Percentiles rank a stretch among this genome's conserved stretches.
Evolutionary conservation across 305 asterid genomes (phyloP).

Genomic region (Fraxinus angustifolia): DNA sequence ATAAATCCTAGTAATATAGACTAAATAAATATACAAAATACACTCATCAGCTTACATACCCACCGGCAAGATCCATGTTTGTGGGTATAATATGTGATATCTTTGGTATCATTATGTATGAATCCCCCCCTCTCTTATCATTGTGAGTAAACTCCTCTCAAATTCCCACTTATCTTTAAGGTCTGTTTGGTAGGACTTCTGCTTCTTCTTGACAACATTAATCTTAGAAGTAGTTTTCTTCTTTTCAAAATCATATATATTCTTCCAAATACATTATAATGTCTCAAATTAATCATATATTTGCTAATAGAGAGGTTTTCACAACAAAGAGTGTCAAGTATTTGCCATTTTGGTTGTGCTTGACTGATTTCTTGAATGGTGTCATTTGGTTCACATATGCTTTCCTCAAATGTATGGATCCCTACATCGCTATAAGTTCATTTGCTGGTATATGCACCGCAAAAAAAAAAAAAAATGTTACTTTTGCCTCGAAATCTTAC

Average conservation of each 20-base stretch:
- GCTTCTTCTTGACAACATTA: too few species aligned
- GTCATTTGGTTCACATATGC: slow-evolving; percentile 48
- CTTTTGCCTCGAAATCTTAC: too few species aligned
- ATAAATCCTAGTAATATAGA: too few species aligned
- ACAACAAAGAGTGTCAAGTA: slow-evolving; percentile 48
- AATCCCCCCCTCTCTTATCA: slow-evolving; percentile 55
- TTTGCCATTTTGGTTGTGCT: slow-evolving; percentile 51
- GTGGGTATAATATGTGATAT: slow-evolving; percentile 38
- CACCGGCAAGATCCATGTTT: slow-evolving; percentile 38
- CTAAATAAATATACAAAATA: too few species aligned
- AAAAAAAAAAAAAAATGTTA: too few species aligned
- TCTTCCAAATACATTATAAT: too few species aligned
- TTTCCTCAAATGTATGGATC: slow-evolving; percentile 40
- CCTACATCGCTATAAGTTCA: slow-evolving; percentile 39
- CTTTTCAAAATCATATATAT: too few species aligned
- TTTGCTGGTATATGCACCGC: too few species aligned
- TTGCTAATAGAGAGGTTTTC: slow-evolving; percentile 25
- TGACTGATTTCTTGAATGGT: slow-evolving; percentile 56
- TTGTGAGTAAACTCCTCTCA: slow-evolving; percentile 31
- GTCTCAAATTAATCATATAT: neutral
- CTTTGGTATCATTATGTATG: slow-evolving; percentile 58
- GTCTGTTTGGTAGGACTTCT: too few species aligned
- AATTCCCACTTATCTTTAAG: too few species aligned
- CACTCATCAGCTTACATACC: slow-evolving; percentile 25
- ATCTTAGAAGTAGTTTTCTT: too few species aligned